Evolutionary conservation across 768 basidiomycete genomes (phyloP).

Genomic region (Cubamyces sp.): DNA sequence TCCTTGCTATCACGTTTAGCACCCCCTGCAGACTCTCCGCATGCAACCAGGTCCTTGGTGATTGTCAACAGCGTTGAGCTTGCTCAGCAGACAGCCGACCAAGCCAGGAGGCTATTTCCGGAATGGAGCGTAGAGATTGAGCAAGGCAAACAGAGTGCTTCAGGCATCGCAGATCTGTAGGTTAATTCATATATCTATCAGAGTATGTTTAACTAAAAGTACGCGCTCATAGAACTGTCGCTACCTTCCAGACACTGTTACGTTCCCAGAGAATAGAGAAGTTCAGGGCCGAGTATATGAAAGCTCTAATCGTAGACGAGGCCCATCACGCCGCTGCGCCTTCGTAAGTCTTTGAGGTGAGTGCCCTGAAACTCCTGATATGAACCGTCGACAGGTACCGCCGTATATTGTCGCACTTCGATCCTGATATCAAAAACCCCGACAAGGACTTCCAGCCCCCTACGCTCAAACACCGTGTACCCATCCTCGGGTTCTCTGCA

Average conservation of each 20-base stretch:
- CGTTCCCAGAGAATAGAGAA: conserved; percentile 68
- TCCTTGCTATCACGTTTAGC: conserved; percentile 71
- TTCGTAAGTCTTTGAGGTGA: conserved; percentile 56
- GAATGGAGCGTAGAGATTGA: conserved; percentile 88
- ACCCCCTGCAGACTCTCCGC: conserved; percentile 44
- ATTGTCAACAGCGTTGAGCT: conserved; percentile 91
- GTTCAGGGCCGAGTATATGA: conserved; percentile 68
- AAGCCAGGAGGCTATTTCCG: conserved; percentile 68
- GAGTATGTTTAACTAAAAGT: neutral
- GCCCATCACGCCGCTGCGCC: conserved; percentile 95
- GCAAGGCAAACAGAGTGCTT: conserved; percentile 81
- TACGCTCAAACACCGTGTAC: conserved; percentile 54
- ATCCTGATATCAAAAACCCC: conserved; percentile 62
- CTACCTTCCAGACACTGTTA: conserved; percentile 86
- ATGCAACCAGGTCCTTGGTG: conserved; percentile 67
- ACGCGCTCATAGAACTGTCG: conserved; percentile 63
- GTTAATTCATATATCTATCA: conserved; percentile 29
- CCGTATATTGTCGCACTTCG: conserved; percentile 82
- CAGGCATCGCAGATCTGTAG: conserved; percentile 85
- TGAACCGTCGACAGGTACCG: conserved; percentile 60
- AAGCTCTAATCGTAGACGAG: conserved; percentile 87
- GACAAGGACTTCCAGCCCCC: conserved; percentile 47
- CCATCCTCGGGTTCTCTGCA: conserved; percentile 93
- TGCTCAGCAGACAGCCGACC: conserved; percentile 81
- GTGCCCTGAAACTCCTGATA: neutral